Evolutionary conservation across 192 early-diverging fungal species (phyloP), one percentile per base, ranked within the genome.

Genomic region (Phycomyces blakesleeanus): DNA sequence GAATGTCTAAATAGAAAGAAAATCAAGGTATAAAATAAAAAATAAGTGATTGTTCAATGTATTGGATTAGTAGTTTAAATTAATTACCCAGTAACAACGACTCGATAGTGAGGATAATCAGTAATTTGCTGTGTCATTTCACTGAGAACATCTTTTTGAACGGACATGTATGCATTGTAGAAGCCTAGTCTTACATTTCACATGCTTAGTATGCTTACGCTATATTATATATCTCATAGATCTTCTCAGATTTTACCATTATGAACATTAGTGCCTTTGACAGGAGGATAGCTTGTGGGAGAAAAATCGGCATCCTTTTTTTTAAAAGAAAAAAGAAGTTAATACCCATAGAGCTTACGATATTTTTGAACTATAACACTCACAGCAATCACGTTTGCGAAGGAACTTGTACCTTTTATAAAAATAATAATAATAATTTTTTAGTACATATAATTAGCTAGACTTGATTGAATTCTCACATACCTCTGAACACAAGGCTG

Each of bases 401-500:
- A 5, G 29, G 29, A 34, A 7, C 29, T 34, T 34, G 29, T 34
- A 7, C 29, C 29, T 34, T 34, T 34, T 34, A 34, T 5, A 34
- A 34, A 34, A 34, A 34, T 34, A 34, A 34, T 34, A 34, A 5
- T 34, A 34, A 7, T 5, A 34, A 5, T 34, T 34, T 5, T 34
- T 34, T 7, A 34, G 7, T 34, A 4, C 40, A 24, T 34, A 61
- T 55, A n/a, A n/a, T n/a, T 58, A 60, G 51, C 47, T 60, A n/a
- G n/a, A n/a, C n/a, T n/a, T n/a, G n/a, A n/a, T n/a, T n/a, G n/a
- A n/a, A n/a, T n/a, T n/a, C n/a, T n/a, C n/a, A n/a, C 1, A 29
- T 63, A 42, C 71, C 71, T 25, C 71, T 49, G 55, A 67, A 73
- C 0, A 49, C 40, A 9, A 73, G 16, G 42, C 53, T 57, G 1